Evolutionary conservation across 805 yeast genomes (phyloP), one percentile per base, ranked within the genome.

Genomic region (Yarrowia sp.): DNA sequence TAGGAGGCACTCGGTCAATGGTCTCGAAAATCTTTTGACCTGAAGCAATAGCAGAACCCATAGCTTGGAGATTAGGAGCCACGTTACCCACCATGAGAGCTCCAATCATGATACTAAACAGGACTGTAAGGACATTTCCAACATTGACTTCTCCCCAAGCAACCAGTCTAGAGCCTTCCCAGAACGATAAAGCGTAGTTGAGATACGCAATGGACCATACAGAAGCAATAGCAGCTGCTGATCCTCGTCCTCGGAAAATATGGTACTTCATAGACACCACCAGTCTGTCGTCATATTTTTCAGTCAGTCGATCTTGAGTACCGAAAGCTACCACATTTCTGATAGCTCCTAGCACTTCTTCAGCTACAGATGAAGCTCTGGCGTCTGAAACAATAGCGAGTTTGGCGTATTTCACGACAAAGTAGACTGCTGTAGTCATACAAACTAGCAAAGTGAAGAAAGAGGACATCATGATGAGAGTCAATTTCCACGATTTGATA

Each of bases 271-370:
- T 70, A 1, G 79, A 68, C 14, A 68, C 62, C 13, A 36, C 63
- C 38, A 78, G 72, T 36, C 68, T 68, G 28, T 53, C 68, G 48
- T 76, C 78, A 65, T 73, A 78, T 50, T 72, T 69, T 13, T 62
- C 67, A 10, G 73, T 71, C 61, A 78, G 67, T 14, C 77, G 70
- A 8, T 74, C 74, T 67, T 78, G 81, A 31, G 77, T 71, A 11
- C 80, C 80, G 48, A 78, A 77, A 0, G 81, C 81, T 7, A 76
- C 75, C 1, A 79, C 77, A 55, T 75, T 78, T 53, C 80, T 73
- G 31, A 77, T 74, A 4, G 80, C 74, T 18, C 78, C 70, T 11
- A 78, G 65, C 3, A 76, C 74, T 67, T 78, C 81, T 65, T 78
- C 81, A 10, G 81, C 81, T 10, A 78, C 69, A 4, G 77, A 69